Evolutionary conservation across 495 filamentous ascomycete genomes (phyloP), one percentile per base, ranked within the genome.

Genomic region (Aspergillus cristatus): DNA sequence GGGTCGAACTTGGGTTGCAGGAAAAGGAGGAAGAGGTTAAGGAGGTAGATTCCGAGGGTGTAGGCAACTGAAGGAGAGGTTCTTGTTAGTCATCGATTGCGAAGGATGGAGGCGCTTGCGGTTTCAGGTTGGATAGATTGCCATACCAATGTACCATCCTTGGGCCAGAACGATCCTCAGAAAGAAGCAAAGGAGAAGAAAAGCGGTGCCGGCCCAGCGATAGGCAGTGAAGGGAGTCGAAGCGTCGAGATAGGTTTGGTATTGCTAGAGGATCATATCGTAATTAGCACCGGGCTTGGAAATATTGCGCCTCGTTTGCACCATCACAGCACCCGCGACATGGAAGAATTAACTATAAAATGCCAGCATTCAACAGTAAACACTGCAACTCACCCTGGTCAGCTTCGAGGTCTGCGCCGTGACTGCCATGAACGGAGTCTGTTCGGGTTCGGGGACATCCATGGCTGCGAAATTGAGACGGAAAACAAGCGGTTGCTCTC

Each of bases 1-100:
- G 93, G 91, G 68, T 98, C 91, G 74, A 98, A 96, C 72, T 98
- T 98, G 43, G 91, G 91, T 51, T 88, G 84, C 13, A 98, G 74
- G 74, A 98, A 98, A 45, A 93, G 93, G 58, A 98, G 86, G 79
- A 98, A 98, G 38, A 97, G 79, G 68, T 98, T 98, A 38, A 98
- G 81, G 32, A 98, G 86, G 71, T 97, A 98, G 72, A 98, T 98
- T 42, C 91, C 91, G 38, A 98, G 79, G 17, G 91, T 90, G 67
- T 98, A 98, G 48, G 86, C 87, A 45, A 98, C 91, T 97, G 52
- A 34, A 14, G 12, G 36, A 10, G 38, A 1, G 18, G 24, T n/a
- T 10, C 35, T 38, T 14, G 37, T 50, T 42, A 40, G 41, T 14
- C 33, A 28, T 35, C 36, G 30, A 28, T 37, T 22, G 18, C 13